Percentiles rank a stretch among this genome's conserved stretches.
Conservation (phyloP, 371 early-diverging fungal genomes). For the Vairimorpha apis region DNA sequence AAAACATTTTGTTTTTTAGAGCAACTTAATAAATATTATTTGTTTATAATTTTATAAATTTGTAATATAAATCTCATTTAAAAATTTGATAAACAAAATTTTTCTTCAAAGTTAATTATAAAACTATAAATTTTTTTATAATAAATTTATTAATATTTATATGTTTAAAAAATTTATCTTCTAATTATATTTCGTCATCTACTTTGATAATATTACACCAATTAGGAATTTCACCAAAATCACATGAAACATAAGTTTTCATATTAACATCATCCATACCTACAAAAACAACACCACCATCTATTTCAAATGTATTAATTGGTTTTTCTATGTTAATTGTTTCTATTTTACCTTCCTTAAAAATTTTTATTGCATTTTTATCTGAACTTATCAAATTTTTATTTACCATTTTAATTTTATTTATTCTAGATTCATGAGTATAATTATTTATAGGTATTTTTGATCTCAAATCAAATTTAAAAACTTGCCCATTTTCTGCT, state of each 20-base stretch:
- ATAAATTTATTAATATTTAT: background rate
- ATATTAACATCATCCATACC: constrained; percentile 88
- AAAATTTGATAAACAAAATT: too few relatives aligned
- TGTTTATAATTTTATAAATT: too few relatives aligned
- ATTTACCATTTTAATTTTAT: constrained; percentile 72
- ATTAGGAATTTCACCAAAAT: constrained; percentile 82
- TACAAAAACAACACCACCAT: constrained; percentile 79
- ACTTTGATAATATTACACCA: constrained; percentile 68
- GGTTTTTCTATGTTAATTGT: constrained; percentile 78
- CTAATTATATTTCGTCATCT: constrained; percentile 3
- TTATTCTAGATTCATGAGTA: constrained; percentile 89
- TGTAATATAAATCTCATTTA: too few relatives aligned
- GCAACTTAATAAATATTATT: too few relatives aligned
- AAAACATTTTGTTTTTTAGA: too few relatives aligned
- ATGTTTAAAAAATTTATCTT: background rate
- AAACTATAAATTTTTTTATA: too few relatives aligned
- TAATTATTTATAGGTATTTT: constrained; percentile 80
- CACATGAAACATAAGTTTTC: constrained; percentile 79
- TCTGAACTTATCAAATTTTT: constrained; percentile 78
- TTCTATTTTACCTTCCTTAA: constrained; percentile 75
- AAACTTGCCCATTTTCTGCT: constrained; percentile 76
- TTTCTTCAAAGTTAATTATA: too few relatives aligned
- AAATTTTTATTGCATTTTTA: constrained; percentile 78
- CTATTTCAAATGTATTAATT: constrained; percentile 77
- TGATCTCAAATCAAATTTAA: constrained; percentile 83